phyloP scores from a whole-genome alignment of 1,284 basidiomycete species.

The Gomphus bonarii region DNA sequence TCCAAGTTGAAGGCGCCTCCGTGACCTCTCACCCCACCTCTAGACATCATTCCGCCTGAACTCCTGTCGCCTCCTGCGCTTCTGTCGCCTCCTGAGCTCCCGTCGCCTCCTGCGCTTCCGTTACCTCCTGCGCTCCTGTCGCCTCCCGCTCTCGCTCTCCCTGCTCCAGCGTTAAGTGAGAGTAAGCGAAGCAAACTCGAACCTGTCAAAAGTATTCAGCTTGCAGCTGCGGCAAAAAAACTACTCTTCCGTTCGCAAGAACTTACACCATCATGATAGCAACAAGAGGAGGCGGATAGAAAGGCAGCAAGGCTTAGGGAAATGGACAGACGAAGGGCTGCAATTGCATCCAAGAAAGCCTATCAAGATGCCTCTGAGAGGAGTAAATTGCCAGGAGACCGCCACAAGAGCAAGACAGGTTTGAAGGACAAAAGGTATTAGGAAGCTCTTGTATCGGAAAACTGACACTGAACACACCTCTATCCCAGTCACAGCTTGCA shows the following conservation, averaged over 20 bases:
- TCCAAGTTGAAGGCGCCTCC: neutral
- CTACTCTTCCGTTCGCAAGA: neutral
- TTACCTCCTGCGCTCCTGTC: too few relatives aligned
- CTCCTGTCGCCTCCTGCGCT: too few relatives aligned
- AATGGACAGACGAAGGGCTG: conserved; percentile 68
- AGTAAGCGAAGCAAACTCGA: conserved; percentile 61
- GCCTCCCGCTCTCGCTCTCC: neutral
- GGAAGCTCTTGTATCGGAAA: conserved; percentile 27
- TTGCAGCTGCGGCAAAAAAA: conserved; percentile 78
- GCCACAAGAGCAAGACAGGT: conserved; percentile 38
- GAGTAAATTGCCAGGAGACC: conserved; percentile 57
- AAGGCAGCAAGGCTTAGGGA: conserved; percentile 66
- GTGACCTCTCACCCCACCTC: too few relatives aligned
- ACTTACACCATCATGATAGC: conserved; percentile 33
- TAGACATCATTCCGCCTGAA: too few relatives aligned
- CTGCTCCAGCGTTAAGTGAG: conserved; percentile 38
- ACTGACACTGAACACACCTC: conserved; percentile 18
- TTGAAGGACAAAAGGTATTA: conserved; percentile 17
- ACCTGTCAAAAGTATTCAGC: conserved; percentile 70
- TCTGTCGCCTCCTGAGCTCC: too few relatives aligned
- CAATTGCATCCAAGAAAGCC: conserved; percentile 61
- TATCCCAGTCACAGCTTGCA: conserved; percentile 20
- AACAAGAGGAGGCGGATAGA: conserved; percentile 79
- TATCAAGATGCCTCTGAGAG: conserved; percentile 68
- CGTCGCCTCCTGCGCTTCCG: too few relatives aligned